phyloP scores from a whole-genome alignment of 352 stramenopile genomes.

The Globisporangium cylindrosporum region DNA sequence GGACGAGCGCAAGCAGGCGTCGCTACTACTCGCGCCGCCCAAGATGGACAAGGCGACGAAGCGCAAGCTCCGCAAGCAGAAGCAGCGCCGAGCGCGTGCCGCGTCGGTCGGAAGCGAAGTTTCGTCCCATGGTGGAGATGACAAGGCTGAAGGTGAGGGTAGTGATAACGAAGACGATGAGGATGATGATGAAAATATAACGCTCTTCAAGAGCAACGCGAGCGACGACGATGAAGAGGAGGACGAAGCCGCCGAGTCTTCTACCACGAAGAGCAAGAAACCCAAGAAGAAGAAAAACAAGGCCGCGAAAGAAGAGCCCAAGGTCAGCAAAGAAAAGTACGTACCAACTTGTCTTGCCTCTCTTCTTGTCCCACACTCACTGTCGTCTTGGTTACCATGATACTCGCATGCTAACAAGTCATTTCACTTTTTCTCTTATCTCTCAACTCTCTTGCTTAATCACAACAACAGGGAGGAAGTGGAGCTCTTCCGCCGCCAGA shows the following conservation, averaged over 20 bases:
- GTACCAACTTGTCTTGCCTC: not conserved
- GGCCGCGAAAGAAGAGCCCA: conserved; percentile 9
- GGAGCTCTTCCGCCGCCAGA: conserved; percentile 65
- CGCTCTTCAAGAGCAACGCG: conserved; percentile 49
- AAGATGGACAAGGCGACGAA: conserved; percentile 38
- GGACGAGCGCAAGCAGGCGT: conserved; percentile 66
- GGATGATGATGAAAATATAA: conserved; percentile 36
- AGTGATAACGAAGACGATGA: conserved; percentile 19
- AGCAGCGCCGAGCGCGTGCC: conserved; percentile 35
- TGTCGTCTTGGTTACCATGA: not conserved
- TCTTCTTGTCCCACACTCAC: not conserved
- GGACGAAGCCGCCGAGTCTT: conserved; percentile 5
- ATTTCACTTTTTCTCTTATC: conserved; percentile 7
- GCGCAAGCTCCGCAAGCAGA: conserved; percentile 44
- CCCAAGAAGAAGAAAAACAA: conserved; percentile 18
- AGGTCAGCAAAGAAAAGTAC: conserved; percentile 30
- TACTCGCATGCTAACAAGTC: not conserved
- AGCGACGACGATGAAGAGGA: conserved; percentile 20
- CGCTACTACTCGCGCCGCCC: conserved; percentile 59
- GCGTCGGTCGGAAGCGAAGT: conserved; percentile 37
- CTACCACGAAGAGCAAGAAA: conserved; percentile 25
- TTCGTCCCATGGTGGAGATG: conserved; percentile 17
- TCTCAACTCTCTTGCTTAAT: not conserved
- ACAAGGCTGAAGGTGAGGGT: conserved; percentile 25
- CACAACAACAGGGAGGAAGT: conserved; percentile 41